Percentiles rank a stretch among this genome's conserved stretches.
Conservation (phyloP, 768 basidiomycete species). For the Mycena metata region DNA sequence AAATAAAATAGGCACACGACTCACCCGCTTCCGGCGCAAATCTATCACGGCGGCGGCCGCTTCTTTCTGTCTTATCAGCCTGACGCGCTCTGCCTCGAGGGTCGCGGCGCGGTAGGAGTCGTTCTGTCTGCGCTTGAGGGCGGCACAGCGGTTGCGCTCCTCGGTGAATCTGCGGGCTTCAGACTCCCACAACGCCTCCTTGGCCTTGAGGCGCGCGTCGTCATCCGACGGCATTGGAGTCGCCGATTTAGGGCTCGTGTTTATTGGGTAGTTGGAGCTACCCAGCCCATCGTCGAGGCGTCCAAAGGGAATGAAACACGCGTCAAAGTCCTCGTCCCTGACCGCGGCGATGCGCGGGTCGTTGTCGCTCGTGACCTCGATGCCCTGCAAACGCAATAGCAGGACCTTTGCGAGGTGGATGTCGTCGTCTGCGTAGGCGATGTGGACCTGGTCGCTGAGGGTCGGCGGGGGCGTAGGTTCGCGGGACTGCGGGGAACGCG, state of each 20-base stretch:
- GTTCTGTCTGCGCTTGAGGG: slow-evolving; percentile 1
- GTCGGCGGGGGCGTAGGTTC: slow-evolving; percentile 55
- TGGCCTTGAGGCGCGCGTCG: slow-evolving; percentile 1
- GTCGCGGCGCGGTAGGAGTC: slow-evolving; percentile 10
- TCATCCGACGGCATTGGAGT: not conserved
- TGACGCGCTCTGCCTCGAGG: slow-evolving; percentile 29
- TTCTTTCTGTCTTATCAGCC: slow-evolving; percentile 36
- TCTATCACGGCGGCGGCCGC: slow-evolving; percentile 28
- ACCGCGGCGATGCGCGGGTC: slow-evolving; percentile 77
- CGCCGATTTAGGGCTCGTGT: not conserved
- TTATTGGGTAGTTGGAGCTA: not conserved
- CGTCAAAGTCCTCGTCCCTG: slow-evolving; percentile 65
- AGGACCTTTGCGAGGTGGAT: slow-evolving; percentile 76
- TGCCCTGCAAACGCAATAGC: slow-evolving; percentile 72
- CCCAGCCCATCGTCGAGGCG: slow-evolving; percentile 45
- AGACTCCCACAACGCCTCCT: slow-evolving; percentile 35
- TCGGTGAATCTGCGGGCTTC: slow-evolving; percentile 36
- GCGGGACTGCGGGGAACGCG: slow-evolving; percentile 52
- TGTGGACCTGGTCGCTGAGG: slow-evolving; percentile 74
- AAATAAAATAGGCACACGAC: not conserved
- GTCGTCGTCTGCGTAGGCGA: slow-evolving; percentile 77
- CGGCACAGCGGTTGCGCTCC: slow-evolving; percentile 17
- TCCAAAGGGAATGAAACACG: slow-evolving; percentile 60
- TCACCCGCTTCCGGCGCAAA: slow-evolving; percentile 5
- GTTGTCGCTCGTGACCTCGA: slow-evolving; percentile 68